These are phyloP conservation scores for Didymella pomorum DNA, from an alignment of 2,329 filamentous ascomycete species.

Conservation along the genomic window DNA sequence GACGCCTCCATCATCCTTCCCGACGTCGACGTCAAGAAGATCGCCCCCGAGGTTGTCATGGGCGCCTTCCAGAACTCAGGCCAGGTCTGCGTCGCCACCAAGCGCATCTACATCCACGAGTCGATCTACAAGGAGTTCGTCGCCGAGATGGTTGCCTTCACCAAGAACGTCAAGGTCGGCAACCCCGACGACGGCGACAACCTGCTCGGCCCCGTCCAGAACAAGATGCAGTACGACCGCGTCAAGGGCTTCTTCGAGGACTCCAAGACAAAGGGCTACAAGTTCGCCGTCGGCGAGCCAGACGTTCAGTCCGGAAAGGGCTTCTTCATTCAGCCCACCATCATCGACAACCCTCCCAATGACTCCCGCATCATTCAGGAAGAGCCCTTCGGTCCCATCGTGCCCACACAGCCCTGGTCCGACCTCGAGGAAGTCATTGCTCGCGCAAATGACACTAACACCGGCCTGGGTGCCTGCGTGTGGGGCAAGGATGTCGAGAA, in stretches of 20 bases:
- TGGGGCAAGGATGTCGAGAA: slow-evolving; percentile 55
- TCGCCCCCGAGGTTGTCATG: slow-evolving; percentile 59
- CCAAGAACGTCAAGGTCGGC: slow-evolving; percentile 54
- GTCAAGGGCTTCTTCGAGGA: slow-evolving; percentile 65
- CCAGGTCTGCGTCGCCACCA: slow-evolving; percentile 54
- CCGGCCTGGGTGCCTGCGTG: slow-evolving; percentile 63
- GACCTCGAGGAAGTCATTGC: slow-evolving; percentile 62
- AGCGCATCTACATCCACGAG: slow-evolving; percentile 51
- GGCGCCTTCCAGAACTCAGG: slow-evolving; percentile 65
- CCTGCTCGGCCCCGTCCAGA: slow-evolving; percentile 68
- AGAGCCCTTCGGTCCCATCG: slow-evolving; percentile 71
- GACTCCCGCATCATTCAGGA: slow-evolving; percentile 65
- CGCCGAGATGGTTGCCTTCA: slow-evolving; percentile 55
- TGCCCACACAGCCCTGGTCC: slow-evolving; percentile 70
- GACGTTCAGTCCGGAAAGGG: slow-evolving; percentile 52
- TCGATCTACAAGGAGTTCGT: slow-evolving; percentile 51
- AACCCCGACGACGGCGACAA: slow-evolving; percentile 53
- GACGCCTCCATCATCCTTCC: slow-evolving; percentile 67
- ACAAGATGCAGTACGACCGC: slow-evolving; percentile 70
- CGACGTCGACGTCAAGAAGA: slow-evolving; percentile 64
- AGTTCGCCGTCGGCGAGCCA: slow-evolving; percentile 60
- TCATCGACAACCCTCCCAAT: slow-evolving; percentile 67
- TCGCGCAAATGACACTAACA: slow-evolving; percentile 58
- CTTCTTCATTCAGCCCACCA: slow-evolving; percentile 68
- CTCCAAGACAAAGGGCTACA: slow-evolving; percentile 62